These are phyloP conservation scores for Amanita exitialis DNA, from an alignment of 768 basidiomycete genomes.

Conservation along the genomic window DNA sequence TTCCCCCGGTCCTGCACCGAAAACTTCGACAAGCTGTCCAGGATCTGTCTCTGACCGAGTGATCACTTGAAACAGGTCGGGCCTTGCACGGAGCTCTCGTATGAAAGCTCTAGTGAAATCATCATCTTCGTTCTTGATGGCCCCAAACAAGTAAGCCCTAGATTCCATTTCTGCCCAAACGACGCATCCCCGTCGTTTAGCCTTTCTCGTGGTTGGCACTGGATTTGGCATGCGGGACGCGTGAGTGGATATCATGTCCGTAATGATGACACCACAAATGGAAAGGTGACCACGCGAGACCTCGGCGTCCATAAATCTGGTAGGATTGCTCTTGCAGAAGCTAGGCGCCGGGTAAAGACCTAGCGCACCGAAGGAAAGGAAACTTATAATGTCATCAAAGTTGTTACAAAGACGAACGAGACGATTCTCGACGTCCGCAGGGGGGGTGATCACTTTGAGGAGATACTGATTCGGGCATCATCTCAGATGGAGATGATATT, in stretches of 20 bases:
- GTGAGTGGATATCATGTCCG: constrained; percentile 4
- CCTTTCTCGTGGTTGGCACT: neutral
- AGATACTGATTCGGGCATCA: neutral
- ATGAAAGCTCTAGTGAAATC: constrained; percentile 17
- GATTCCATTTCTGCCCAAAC: neutral
- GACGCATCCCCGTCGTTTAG: neutral
- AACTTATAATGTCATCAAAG: constrained; percentile 19
- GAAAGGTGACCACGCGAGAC: neutral
- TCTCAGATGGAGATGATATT: neutral
- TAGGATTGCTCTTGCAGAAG: constrained; percentile 12
- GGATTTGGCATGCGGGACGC: neutral
- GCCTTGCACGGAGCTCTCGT: constrained; percentile 17
- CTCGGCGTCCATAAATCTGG: neutral
- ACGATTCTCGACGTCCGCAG: constrained; percentile 17
- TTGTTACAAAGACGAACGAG: constrained; percentile 20
- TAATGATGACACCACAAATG: neutral
- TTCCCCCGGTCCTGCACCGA: constrained; percentile 13
- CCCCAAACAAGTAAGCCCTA: constrained; percentile 21
- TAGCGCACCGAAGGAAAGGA: constrained; percentile 16
- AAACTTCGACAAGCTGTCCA: constrained; percentile 12
- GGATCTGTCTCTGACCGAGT: constrained; percentile 19
- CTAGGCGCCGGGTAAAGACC: constrained; percentile 11
- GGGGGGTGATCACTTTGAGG: constrained; percentile 1
- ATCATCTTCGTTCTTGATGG: constrained; percentile 17
- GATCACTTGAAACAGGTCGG: constrained; percentile 21